These are phyloP conservation scores for Coemansia asiatica DNA, from an alignment of 192 early-diverging fungal genomes.

Conservation along the genomic window DNA sequence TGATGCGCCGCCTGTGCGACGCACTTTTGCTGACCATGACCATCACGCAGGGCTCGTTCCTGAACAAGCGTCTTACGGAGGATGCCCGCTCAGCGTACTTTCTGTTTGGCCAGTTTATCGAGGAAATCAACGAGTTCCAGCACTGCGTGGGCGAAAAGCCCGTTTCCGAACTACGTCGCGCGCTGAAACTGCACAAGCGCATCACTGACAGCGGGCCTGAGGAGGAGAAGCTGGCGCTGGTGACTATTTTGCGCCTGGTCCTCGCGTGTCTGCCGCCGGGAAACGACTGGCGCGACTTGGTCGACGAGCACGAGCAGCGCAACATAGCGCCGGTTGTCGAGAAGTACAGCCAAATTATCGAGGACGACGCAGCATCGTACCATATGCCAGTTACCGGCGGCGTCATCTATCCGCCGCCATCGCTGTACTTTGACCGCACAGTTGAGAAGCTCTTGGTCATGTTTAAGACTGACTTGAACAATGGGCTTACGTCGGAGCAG, in stretches of 20 bases:
- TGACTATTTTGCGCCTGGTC: conserved; percentile 77
- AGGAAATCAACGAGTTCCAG: conserved; percentile 92
- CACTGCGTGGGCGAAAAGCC: conserved; percentile 73
- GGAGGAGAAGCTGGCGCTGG: conserved; percentile 73
- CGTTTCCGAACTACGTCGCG: conserved; percentile 76
- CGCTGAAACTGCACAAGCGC: conserved; percentile 64
- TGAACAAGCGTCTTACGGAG: conserved; percentile 62
- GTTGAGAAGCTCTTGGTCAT: conserved; percentile 81
- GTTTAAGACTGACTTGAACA: conserved; percentile 68
- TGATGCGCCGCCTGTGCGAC: conserved; percentile 88
- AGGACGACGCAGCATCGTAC: conserved; percentile 49
- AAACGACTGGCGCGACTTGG: conserved; percentile 87
- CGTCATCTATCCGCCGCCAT: conserved; percentile 55
- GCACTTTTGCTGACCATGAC: conserved; percentile 81
- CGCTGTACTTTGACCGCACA: conserved; percentile 93
- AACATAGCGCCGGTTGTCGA: conserved; percentile 72
- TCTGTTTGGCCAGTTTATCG: conserved; percentile 93
- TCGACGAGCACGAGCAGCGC: conserved; percentile 76
- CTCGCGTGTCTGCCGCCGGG: conserved; percentile 76
- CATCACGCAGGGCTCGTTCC: conserved; percentile 61
- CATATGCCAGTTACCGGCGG: conserved; percentile 56
- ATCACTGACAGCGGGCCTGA: conserved; percentile 68
- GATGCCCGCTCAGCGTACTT: conserved; percentile 86
- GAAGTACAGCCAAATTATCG: conserved; percentile 58
- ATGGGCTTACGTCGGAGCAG: conserved; percentile 62